Evolutionary conservation across 2,329 filamentous ascomycete genomes (phyloP), one percentile per base, ranked within the genome.

Genomic region (Gnomoniopsis sp.): DNA sequence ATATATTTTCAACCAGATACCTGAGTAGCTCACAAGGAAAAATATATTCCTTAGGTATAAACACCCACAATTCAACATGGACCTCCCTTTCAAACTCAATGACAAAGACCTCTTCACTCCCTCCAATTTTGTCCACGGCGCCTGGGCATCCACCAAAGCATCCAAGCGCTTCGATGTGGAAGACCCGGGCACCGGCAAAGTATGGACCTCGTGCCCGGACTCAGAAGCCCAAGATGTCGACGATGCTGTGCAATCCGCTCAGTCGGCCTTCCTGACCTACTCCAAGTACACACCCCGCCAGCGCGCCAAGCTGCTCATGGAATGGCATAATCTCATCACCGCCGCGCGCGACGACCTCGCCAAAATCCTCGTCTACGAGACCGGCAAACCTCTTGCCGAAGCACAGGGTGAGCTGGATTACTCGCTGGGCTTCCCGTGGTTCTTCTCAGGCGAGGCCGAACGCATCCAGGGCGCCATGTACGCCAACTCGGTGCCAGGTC

Each of bases 401-500:
- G 77, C 83, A 0, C 69, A 75, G 6, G 81, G 75, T 6, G 83
- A 86, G 64, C 69, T 86, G 44, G 81, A 84, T 65, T 85, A 85
- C 61, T 80, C 79, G 2, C 66, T 75, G 0, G 73, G 75, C 0
- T 84, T 85, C 65, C 75, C 77, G 2, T 79, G 79, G 72, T 86
- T 82, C 82, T 86, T 86, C 62, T 72, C 79, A 0, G 77, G 77
- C 12, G 79, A 81, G 63, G 78, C 79, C 3, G 77, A 79, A 59
- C 69, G 70, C 53, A 66, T 78, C 26, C 87, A 67, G 76, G 89
- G 89, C 17, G 80, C 80, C 0, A 79, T 88, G 4, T 81, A 84
- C 49, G 77, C 79, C 0, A 80, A 86, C 0, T 76, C 88, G 0
- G 74, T 83, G 0, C 84, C 88, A 0, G 84, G 85, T 34, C 77